Conservation (phyloP, 495 filamentous ascomycete species). For the Lasiosphaeria hispida region DNA sequence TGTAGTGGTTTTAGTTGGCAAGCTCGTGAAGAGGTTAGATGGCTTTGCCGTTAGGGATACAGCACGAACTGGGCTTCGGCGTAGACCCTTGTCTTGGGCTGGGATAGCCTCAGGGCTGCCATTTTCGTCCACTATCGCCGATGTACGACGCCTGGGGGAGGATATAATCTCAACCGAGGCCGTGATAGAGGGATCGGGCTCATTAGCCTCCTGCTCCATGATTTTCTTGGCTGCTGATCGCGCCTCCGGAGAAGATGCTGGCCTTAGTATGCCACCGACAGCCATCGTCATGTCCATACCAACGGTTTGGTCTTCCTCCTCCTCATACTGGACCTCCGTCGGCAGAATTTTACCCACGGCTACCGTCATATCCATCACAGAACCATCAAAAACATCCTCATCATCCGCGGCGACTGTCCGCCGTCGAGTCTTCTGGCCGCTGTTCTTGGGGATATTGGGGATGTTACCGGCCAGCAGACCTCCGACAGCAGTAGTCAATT, state of each 20-base stretch:
- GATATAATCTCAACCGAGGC: constrained; percentile 39
- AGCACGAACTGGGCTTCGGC: constrained; percentile 39
- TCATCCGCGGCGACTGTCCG: constrained; percentile 27
- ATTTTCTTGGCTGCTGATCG: constrained; percentile 54
- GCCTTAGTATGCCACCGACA: constrained; percentile 54
- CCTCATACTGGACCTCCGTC: constrained; percentile 37
- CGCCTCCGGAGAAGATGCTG: constrained; percentile 25
- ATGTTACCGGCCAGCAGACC: constrained; percentile 52
- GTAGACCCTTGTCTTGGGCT: constrained; percentile 53
- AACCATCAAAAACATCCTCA: constrained; percentile 36
- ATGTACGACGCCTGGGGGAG: constrained; percentile 22
- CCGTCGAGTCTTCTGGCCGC: constrained; percentile 23
- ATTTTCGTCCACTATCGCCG: constrained; percentile 47
- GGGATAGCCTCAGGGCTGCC: constrained; percentile 58
- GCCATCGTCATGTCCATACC: constrained; percentile 61
- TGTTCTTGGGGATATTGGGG: constrained; percentile 25
- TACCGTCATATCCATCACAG: constrained; percentile 68
- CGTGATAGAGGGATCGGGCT: constrained; percentile 54
- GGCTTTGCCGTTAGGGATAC: constrained; percentile 12
- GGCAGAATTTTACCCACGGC: constrained; percentile 66
- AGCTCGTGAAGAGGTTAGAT: constrained; percentile 1
- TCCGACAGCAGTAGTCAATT: constrained; percentile 72
- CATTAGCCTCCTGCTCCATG: constrained; percentile 60
- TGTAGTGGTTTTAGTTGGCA: constrained; percentile 9
- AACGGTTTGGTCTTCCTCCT: constrained; percentile 50